A percentile compares a stretch with the other conserved stretches of the same genome.
phyloP scores from a whole-genome alignment of 2,329 filamentous ascomycete species.

The Tolypocladium amazonense region DNA sequence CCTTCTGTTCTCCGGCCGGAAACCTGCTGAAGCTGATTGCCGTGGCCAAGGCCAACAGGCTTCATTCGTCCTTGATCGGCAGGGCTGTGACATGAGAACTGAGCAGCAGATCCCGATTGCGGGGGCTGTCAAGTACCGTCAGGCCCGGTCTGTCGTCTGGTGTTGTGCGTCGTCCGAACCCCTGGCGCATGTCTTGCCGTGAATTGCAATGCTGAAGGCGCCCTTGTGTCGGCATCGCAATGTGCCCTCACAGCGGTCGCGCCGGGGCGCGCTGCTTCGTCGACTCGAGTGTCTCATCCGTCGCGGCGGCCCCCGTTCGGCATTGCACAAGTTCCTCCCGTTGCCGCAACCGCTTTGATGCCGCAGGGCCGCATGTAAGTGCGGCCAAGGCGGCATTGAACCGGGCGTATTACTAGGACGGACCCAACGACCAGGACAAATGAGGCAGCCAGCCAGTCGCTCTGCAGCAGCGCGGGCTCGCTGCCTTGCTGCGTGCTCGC shows the following conservation, averaged over 20 bases:
- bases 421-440: neutral
- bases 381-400: neutral
- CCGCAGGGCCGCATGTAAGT: neutral
- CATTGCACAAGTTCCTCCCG: neutral
- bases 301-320: neutral
- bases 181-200: neutral
- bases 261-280: neutral
- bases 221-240: neutral
- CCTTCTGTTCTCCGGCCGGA: neutral
- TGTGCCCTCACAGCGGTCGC: neutral
- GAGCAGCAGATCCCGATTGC: constrained; percentile 2
- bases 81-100: neutral
- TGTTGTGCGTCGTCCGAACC: neutral
- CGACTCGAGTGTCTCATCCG: neutral
- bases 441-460: neutral
- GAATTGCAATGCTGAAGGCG: neutral
- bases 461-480: neutral
- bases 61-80: neutral
- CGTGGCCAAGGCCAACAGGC: neutral
- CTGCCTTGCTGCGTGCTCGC: neutral
- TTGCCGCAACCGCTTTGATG: neutral
- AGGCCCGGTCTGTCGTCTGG: neutral
- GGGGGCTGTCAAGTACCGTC: neutral
- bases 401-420: neutral
- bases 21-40: neutral